Evolutionary conservation across 257 asterid species (phyloP).

Genomic region (Galeopsis tetrahit): DNA sequence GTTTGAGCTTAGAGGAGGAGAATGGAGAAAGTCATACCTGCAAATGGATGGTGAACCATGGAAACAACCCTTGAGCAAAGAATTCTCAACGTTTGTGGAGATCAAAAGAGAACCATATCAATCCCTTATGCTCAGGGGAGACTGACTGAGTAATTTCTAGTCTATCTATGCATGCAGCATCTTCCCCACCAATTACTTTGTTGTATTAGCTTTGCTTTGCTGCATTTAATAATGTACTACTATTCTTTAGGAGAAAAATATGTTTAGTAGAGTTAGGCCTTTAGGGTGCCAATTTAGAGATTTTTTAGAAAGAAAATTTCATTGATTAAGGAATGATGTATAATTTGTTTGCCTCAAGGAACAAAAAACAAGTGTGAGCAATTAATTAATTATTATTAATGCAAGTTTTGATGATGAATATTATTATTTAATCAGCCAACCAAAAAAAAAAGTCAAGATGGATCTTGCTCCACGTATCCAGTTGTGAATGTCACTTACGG

Average conservation of each 20-base stretch:
- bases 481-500: too few relatives aligned
- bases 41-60: slow-evolving; percentile 98
- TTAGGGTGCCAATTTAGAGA: not conserved
- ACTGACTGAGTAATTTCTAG: slow-evolving; percentile 28
- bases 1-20: slow-evolving; percentile 92
- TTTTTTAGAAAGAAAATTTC: not conserved
- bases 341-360: too few relatives aligned
- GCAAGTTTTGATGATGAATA: too few relatives aligned
- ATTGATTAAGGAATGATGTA: too few relatives aligned
- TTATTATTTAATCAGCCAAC: too few relatives aligned
- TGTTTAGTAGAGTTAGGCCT: not conserved
- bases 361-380: too few relatives aligned
- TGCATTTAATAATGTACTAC: slow-evolving; percentile 14
- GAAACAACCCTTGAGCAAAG: slow-evolving; percentile 82
- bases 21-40: slow-evolving; percentile 79
- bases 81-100: slow-evolving; percentile 73
- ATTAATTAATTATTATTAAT: too few relatives aligned
- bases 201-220: slow-evolving; percentile 1
- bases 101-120: slow-evolving; percentile 66
- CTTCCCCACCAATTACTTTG: not conserved
- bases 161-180: not conserved
- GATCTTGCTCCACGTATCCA: too few relatives aligned
- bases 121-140: slow-evolving; percentile 66
- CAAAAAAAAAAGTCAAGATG: too few relatives aligned
- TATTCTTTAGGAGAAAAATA: slow-evolving; percentile 10